These are phyloP conservation scores for Lavandula angustifolia DNA, from an alignment of 257 asterid genomes.

Conservation along the genomic window DNA sequence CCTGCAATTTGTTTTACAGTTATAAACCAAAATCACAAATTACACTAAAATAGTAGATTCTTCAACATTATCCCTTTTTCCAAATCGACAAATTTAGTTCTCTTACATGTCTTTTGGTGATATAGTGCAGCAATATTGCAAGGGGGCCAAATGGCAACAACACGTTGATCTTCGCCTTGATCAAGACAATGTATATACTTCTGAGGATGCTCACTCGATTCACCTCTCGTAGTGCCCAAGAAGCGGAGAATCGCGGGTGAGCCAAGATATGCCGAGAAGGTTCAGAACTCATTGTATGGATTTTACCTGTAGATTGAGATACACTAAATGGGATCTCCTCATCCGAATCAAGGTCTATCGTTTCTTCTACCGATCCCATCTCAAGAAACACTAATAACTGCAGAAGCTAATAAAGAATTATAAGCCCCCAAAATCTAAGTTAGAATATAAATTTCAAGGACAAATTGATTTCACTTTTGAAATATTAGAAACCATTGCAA, in stretches of 20 bases:
- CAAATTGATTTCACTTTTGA: not conserved
- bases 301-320: constrained; percentile 44
- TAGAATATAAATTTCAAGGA: constrained; percentile 12
- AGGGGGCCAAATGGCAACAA: constrained; percentile 91
- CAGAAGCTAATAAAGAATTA: constrained; percentile 7
- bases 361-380: constrained; percentile 63
- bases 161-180: constrained; percentile 75
- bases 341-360: constrained; percentile 61
- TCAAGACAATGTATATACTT: constrained; percentile 69
- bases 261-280: constrained; percentile 44
- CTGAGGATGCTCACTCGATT: constrained; percentile 46
- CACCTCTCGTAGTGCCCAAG: constrained; percentile 53
- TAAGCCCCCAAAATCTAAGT: not conserved
- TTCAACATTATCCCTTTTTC: constrained; percentile 15
- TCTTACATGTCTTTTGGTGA: constrained; percentile 73
- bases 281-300: constrained; percentile 54
- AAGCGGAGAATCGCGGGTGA: constrained; percentile 40
- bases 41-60: not conserved
- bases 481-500: not conserved
- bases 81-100: not conserved
- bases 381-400: constrained; percentile 24
- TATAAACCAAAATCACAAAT: constrained; percentile 7
- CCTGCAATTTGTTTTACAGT: constrained; percentile 40
- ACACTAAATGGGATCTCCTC: constrained; percentile 68
- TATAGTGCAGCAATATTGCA: constrained; percentile 72